Base-by-base conservation (phyloP, 345 rosid genomes). In the Anacardium occidentale region DNA sequence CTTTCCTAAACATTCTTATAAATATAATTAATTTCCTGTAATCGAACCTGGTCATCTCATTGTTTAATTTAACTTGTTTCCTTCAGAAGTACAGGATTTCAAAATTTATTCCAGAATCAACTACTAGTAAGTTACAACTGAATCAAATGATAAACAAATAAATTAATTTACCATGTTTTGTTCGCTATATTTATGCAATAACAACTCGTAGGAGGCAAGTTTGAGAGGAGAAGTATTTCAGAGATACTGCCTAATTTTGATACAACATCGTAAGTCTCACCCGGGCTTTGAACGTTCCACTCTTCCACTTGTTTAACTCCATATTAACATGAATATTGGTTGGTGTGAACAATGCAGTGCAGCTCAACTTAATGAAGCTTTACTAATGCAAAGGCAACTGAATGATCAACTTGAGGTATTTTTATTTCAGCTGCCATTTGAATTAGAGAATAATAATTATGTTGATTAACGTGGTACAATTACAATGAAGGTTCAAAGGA, bases 1-100 rank as follows among this genome's bases (percentile, higher is more conserved):
- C 8, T 37, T 37, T 4, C 6, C 6, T 37, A 37, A 4, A 37
- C 6, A 34, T 34, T 34, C 6, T 37, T 37, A 29, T 37, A 37
- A 4, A 4, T 4, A 4, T 37, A 4, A 37, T 37, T 68, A 2
- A 26, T 22, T 44, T 42, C 13, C 12, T 63, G 8, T 22, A 63
- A 20, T n/a, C 13, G 24, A 47, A 50, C 50, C 29, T 59, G 17
- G 29, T 55, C 56, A 5, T 53, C 65, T 10, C 21, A 53, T 54
- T 55, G 13, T 51, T 8, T 52, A 9, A 18, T 51, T 8, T 52
- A 9, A 0, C 62, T 57, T 18, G 9, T 2, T 52, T 37, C 69
- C 29, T 63, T 45, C 85, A 89, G 91, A 90, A 89, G 66, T 89
- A 87, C 81, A 86, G 91, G 81, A 86, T 83, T 54, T 83, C 84